Base-by-base conservation (phyloP, 148 eudicot genomes). In the Chenopodium quinoa region DNA sequence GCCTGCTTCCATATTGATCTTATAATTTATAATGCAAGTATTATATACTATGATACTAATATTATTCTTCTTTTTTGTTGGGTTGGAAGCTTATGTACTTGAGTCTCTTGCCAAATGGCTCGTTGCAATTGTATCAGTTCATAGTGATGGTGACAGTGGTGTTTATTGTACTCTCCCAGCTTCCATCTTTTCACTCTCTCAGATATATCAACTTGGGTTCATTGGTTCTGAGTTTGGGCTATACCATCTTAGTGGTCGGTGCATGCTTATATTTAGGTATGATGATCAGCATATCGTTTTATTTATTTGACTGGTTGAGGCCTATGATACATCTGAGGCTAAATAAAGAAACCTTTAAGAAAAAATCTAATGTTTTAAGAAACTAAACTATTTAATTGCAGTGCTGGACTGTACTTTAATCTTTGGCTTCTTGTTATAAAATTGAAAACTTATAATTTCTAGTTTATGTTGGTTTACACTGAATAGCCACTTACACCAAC, bases 151-250 rank as follows among this genome's bases (percentile, higher is more conserved):
- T 90, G 89, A 97, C 99, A 22, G 89, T 75, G 73, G 89, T 94
- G 54, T 91, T 97, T 98, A 90, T 92, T 58, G 62, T 89, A 71
- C 93, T 97, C 46, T 87, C 98, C 37, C 99, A 97, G 79, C 78
- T 94, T 27, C 99, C 99, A 27, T 82, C 91, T 72, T 97, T 97
- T 87, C 99, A 97, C 83, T 94, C 99, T 31, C 97, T 97, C 83
- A 87, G 99, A 83, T 91, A 97, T 83, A 84, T 97, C 79, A 97
- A 91, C 91, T 76, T 97, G 79, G 91, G 56, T 50, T 97, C 99
- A 0, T 89, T 97, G 54, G 44, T 97, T 70, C 93, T 97, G 79
- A 89, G 98, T 84, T 88, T 97, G 82, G 98, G 90, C 86, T 97
- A 97, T 86, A 92, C 91, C 44, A 87, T 86, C 86, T 82, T 97